Conservation (phyloP, 2,329 filamentous ascomycete species). For the Meredithiella fracta region DNA sequence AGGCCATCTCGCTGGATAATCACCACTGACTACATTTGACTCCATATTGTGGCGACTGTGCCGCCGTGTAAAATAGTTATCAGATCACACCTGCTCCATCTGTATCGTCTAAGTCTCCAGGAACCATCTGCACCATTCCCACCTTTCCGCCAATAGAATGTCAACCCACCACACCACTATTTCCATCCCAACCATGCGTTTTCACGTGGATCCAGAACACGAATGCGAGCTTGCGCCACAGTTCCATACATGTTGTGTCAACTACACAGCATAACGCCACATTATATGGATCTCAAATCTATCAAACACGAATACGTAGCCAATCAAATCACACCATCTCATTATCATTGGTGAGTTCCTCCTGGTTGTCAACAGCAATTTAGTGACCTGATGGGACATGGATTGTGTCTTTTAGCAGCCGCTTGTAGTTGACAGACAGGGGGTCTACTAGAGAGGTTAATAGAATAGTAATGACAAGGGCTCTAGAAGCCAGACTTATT, state of each 20-base stretch:
- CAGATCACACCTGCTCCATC: too few relatives aligned
- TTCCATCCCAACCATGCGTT: not conserved
- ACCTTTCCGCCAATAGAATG: too few relatives aligned
- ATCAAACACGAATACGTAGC: constrained; percentile 8
- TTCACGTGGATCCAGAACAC: constrained; percentile 3
- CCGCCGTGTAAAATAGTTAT: too few relatives aligned
- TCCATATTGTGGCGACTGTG: too few relatives aligned
- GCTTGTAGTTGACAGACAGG: too few relatives aligned
- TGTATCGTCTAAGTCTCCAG: too few relatives aligned
- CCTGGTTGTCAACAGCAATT: not conserved
- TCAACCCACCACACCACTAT: not conserved
- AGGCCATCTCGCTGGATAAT: too few relatives aligned
- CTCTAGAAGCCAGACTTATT: too few relatives aligned
- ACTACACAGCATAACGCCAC: not conserved
- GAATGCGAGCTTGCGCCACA: constrained; percentile 7
- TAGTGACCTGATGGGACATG: not conserved
- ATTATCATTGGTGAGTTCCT: not conserved
- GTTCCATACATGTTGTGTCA: not conserved
- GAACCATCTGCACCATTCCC: too few relatives aligned
- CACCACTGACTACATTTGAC: too few relatives aligned
- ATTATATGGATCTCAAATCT: not conserved
- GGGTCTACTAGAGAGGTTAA: too few relatives aligned
- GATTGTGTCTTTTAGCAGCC: not conserved
- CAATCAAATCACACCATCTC: not conserved
- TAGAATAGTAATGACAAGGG: too few relatives aligned